Base-by-base conservation (phyloP, 805 yeast genomes). In the Candida ortonii region DNA sequence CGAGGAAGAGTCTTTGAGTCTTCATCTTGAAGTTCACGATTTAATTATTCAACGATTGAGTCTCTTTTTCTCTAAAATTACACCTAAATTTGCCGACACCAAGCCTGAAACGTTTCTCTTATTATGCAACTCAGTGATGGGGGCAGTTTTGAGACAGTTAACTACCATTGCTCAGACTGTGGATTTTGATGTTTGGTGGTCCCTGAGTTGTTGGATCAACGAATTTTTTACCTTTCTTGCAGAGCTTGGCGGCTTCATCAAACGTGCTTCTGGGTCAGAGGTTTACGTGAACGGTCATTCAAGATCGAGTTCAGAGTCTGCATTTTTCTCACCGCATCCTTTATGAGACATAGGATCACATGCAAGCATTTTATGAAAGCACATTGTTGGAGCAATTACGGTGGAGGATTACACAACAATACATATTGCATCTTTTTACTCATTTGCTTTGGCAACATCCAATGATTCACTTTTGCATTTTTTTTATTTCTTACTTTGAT, bases 151-250 rank as follows among this genome's bases (percentile, higher is more conserved):
- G 25, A 63, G 86, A 41, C 86, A 80, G 47, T 68, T 82, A 39
- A 73, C 82, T 21, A 60, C 76, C 36, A 65, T 64, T 16, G 78
- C 78, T 3, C 78, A 78, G 5, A 33, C 38, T 6, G 68, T 69
- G 26, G 71, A 80, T 2, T 80, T 83, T 52, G 78, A 78, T 7
- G 73, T 78, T 3, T 84, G 90, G 90, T 82, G 87, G 86, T 68
- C 76, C 27, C 65, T 81, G 3, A 65, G 84, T 36, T 78, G 87
- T 53, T 84, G 90, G 88, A 63, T 78, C 6, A 86, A 80, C 49
- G 90, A 83, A 50, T 82, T 76, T 69, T 62, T 81, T 41, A 70
- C 70, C 2, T 80, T 86, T 78, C 61, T 72, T 37, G 79, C 80
- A 16, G 87, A 81, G 49, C 57, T 76, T 11, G 80, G 81, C 4